These are phyloP conservation scores for Fraxinus velutina DNA, from an alignment of 305 asterid species.

Conservation along the genomic window DNA sequence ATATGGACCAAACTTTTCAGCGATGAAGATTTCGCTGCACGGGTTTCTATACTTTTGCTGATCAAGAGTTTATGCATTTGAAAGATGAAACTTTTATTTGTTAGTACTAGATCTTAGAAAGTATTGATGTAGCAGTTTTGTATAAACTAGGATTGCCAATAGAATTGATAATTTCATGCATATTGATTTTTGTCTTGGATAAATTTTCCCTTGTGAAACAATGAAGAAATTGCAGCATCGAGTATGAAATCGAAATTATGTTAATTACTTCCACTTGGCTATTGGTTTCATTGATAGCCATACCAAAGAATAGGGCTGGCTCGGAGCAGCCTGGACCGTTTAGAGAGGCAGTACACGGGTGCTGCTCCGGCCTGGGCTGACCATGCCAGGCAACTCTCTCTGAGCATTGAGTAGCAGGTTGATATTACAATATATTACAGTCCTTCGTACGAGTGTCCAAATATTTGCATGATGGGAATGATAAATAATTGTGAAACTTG, in stretches of 20 bases:
- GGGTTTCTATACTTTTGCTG: constrained; percentile 25
- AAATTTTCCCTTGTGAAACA: too few relatives aligned
- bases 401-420: too few relatives aligned
- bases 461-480: neutral
- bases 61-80: constrained; percentile 28
- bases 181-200: too few relatives aligned
- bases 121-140: constrained; percentile 30
- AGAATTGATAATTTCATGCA: constrained; percentile 10
- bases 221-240: too few relatives aligned
- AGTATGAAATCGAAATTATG: neutral
- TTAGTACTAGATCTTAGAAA: constrained; percentile 34
- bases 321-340: neutral
- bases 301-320: neutral
- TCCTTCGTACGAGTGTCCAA: too few relatives aligned
- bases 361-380: neutral
- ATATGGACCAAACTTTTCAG: constrained; percentile 21
- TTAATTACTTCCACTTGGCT: neutral
- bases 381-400: neutral
- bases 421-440: neutral
- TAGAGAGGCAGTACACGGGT: neutral
- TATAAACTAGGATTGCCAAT: constrained; percentile 33
- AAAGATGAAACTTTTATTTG: constrained; percentile 21
- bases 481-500: too few relatives aligned
- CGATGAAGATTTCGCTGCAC: constrained; percentile 44
- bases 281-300: neutral